Evolutionary conservation across 805 yeast genomes (phyloP).

Genomic region (Saccharomycopsis javanensis): DNA sequence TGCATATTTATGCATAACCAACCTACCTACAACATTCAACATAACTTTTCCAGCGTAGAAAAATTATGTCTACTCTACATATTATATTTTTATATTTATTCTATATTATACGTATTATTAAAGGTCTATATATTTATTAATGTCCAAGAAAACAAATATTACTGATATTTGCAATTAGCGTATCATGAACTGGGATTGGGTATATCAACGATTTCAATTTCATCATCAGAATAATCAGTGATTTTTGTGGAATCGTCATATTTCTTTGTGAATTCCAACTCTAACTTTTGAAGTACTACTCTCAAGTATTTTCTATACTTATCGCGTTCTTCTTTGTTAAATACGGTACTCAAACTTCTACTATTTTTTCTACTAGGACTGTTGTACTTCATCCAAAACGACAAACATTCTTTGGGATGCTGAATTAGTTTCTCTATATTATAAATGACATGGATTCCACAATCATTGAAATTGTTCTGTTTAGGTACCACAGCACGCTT

Average conservation of each 20-base stretch:
- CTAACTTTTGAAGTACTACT: constrained; percentile 20
- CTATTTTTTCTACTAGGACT: not conserved
- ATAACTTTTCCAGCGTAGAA: not conserved
- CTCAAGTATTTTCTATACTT: constrained; percentile 23
- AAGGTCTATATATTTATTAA: not conserved
- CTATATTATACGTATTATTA: not conserved
- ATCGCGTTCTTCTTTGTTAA: constrained; percentile 24
- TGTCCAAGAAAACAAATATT: not conserved
- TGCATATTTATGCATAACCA: not conserved
- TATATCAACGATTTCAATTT: constrained; percentile 18
- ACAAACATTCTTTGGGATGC: constrained; percentile 38
- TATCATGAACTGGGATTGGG: not conserved
- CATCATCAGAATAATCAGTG: constrained; percentile 19
- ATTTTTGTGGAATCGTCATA: constrained; percentile 14
- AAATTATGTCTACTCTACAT: not conserved
- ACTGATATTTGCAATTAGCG: not conserved
- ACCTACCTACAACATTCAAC: not conserved
- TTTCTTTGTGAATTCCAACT: constrained; percentile 16
- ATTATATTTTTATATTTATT: not conserved
- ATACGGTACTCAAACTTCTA: constrained; percentile 9
- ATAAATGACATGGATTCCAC: constrained; percentile 86
- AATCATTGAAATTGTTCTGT: constrained; percentile 85
- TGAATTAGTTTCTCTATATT: constrained; percentile 52
- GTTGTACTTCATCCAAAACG: constrained; percentile 33
- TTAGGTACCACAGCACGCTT: constrained; percentile 56